Evolutionary conservation across 345 rosid genomes (phyloP), one percentile per base, ranked within the genome.

Genomic region (Carallia pectinifolia): DNA sequence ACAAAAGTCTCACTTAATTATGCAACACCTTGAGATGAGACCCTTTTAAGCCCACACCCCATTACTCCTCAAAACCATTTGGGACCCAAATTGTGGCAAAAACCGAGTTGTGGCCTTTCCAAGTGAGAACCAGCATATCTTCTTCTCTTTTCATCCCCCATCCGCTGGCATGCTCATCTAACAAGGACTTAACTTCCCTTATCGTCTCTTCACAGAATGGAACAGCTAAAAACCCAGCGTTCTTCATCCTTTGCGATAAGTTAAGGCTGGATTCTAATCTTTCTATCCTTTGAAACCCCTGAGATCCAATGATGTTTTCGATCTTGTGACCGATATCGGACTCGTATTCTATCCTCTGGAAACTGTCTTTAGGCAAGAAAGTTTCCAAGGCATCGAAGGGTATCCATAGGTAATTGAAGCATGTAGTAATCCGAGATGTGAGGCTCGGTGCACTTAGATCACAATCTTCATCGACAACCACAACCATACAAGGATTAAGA

Each of bases 101-200:
- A 50, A 89, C 89, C 27, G 94, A 86, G 76, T 75, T 89, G 75
- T 89, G 94, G 6, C 94, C 94, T 72, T 89, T 89, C 94, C 94
- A 89, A 58, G 91, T 89, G 65, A 89, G 82, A 71, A 84, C 85
- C 67, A 89, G 36, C 87, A 62, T 84, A 38, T 86, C 89, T 53
- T 86, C 94, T 48, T 86, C 94, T 63, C 70, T 78, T 76, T 86
- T 89, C 94, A 89, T 89, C 17, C 94, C 94, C 94, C 91, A 89
- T 0, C 94, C 90, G 16, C 91, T 76, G 4, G 90, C 87, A 64
- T 89, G 90, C 58, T 89, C 87, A 63, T 89, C 91, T 27, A 89
- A 72, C 81, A 89, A 40, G 2, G 69, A 77, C 68, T 76, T 89
- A 15, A 89, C 85, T 69, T 87, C 89, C 30, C 48, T 64, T 6